Evolutionary conservation across 1,284 basidiomycete species (phyloP), one percentile per base, ranked within the genome.

Genomic region (Coniferiporia sulphurascens): DNA sequence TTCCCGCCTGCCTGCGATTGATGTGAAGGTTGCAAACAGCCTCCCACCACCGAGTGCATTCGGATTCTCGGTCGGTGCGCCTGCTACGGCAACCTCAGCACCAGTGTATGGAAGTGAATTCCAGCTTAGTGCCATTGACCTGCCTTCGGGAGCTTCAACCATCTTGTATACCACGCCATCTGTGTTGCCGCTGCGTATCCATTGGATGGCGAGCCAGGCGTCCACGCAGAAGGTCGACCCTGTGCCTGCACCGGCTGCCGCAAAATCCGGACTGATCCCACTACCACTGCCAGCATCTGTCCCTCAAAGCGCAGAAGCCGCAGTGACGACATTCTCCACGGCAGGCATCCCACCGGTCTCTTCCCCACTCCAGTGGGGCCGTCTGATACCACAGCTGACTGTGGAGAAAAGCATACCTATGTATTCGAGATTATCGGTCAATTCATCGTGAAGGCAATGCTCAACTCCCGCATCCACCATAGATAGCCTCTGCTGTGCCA

Each of bases 11-110:
- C 43, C 55, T 13, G 53, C 52, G 5, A 61, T 61, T 12, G 48
- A 61, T 27, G 49, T 61, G 3, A 34, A 13, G 21, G 50, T 50
- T 8, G 59, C 59, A 15, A 61, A 61, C 48, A 46, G 45, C 21
- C 49, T 52, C 6, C 32, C 55, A 2, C 51, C 59, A 3, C 59
- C 48, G 21, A 56, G 32, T 17, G 41, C 55, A n/a, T 56, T 56
- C 32, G 48, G 22, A 15, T 19, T 19, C 34, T 19, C 52, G 10
- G 32, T 43, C 27, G 57, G 57, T 22, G 51, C 19, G 10, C 10
- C 51, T 12, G 51, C 57, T 10, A 46, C 35, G 10, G 38, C 57
- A 27, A 53, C 10, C 7, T 53, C 57, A 2, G 57, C 52, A 4
- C 51, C 57, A 4, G 46, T 46, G 12, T 5, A 38, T n/a, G 10